Conservation (phyloP, 257 asterid genomes). For the Ajuga chamaepitys region DNA sequence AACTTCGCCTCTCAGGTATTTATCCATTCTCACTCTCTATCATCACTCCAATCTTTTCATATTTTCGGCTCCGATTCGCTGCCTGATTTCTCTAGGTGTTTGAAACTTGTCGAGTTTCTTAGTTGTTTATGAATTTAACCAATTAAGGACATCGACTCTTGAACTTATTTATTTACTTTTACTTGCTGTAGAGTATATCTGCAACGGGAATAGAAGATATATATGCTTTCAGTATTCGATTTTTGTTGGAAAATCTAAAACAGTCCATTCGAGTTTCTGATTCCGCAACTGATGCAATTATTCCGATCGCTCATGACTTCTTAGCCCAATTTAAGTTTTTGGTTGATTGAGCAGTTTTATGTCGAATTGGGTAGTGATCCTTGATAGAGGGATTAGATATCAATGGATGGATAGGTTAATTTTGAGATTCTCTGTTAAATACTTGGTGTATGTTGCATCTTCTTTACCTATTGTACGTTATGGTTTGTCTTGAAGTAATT, state of each 20-base stretch:
- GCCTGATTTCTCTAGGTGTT: background rate
- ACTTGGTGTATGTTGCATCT: background rate
- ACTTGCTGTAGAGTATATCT: background rate
- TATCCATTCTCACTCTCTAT: background rate
- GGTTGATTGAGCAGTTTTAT: background rate
- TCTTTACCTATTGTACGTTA: background rate
- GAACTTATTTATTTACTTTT: background rate
- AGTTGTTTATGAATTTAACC: background rate
- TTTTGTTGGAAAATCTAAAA: background rate
- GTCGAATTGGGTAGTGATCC: conserved; percentile 4
- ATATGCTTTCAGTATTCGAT: background rate
- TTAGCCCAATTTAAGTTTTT: background rate
- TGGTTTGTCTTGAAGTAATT: background rate
- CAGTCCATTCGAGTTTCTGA: background rate
- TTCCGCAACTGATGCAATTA: background rate
- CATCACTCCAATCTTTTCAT: background rate
- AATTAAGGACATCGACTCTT: background rate
- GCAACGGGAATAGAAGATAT: background rate
- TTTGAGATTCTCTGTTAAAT: background rate
- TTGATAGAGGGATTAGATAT: background rate
- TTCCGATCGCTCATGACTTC: background rate
- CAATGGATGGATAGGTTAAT: conserved; percentile 2
- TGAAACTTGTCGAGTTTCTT: background rate
- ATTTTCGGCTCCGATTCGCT: background rate
- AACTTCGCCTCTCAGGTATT: background rate